Conservation (phyloP, 1,284 basidiomycete species). For the Takashimella tepidaria region DNA sequence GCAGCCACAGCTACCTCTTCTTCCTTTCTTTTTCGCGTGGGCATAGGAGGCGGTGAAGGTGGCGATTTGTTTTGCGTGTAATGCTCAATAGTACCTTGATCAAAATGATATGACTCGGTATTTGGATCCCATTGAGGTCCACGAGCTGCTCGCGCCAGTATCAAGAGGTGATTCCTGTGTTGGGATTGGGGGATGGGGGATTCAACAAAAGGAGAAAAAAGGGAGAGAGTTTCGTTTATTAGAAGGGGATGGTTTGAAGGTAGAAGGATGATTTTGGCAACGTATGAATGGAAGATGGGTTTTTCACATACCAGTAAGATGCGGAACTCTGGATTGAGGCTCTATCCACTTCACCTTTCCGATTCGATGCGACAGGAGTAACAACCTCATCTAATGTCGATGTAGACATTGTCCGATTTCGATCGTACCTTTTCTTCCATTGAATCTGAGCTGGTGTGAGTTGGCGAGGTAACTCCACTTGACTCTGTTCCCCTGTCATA, state of each 20-base stretch:
- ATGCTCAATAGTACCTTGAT: slow-evolving; percentile 31
- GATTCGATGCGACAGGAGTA: not conserved
- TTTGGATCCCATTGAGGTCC: slow-evolving; percentile 48
- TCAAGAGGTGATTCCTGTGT: slow-evolving; percentile 44
- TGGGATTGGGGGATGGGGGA: not conserved
- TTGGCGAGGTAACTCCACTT: slow-evolving; percentile 6
- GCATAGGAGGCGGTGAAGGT: slow-evolving; percentile 1
- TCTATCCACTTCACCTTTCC: not conserved
- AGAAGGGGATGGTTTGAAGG: not conserved
- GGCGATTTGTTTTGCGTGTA: slow-evolving; percentile 34
- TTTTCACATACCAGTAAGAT: slow-evolving; percentile 11
- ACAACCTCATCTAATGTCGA: not conserved
- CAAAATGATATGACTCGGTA: slow-evolving; percentile 40
- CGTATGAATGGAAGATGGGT: not conserved
- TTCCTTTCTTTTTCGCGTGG: not conserved
- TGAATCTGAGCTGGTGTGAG: not conserved
- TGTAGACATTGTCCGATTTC: not conserved
- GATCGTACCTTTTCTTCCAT: not conserved
- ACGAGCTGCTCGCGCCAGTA: slow-evolving; percentile 40
- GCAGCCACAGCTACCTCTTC: no score
- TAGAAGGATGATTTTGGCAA: not conserved
- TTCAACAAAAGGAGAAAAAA: not conserved
- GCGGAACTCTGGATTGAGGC: slow-evolving; percentile 10
- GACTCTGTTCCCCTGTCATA: slow-evolving; percentile 15
- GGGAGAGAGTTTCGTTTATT: not conserved